Base-by-base conservation (phyloP, 192 early-diverging fungal genomes). In the Backusella tuberculispora region DNA sequence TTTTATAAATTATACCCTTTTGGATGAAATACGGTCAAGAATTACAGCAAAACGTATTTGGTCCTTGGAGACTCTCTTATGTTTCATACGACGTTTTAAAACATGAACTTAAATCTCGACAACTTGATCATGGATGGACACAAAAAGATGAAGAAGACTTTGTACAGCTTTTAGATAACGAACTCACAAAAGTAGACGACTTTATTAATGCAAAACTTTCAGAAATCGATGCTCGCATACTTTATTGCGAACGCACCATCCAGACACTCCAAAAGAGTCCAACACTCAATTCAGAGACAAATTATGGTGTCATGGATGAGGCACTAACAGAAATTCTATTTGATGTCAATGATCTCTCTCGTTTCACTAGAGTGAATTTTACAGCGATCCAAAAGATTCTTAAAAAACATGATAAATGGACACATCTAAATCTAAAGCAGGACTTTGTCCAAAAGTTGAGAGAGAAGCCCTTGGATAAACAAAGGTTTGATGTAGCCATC, bases 381-480 rank as follows among this genome's bases (percentile, higher is more conserved):
- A 89, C 90, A 12, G 94, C 91, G 17, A 93, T 95, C 68, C 88
- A 91, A 65, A 93, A 97, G 90, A 97, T 98, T 77, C 85, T 99
- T 74, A 99, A 99, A 81, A 99, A 99, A 84, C 98, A 99, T 81
- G 97, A 99, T 83, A 94, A 71, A 17, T 80, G 78, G 78, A 80
- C 78, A 6, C 24, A 56, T 19, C 24, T 75, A 34, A 66, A 72
- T 37, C 29, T 80, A 15, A 71, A 76, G 26, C 69, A 80, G 26
- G 29, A 29, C 14, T 80, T 72, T 48, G 65, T 80, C 13, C 21
- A 40, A 0, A 66, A 75, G 43, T 60, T 76, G 83, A 81, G 83
- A 81, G 88, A 43, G 24, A 80, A 80, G 48, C 88, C 93, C 2
- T 95, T 96, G 77, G 90, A 92, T 81, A 92, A 93, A 78, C 89